Evolutionary conservation across 2,329 filamentous ascomycete species (phyloP), one percentile per base, ranked within the genome.

Genomic region (Elsinoe batatas): DNA sequence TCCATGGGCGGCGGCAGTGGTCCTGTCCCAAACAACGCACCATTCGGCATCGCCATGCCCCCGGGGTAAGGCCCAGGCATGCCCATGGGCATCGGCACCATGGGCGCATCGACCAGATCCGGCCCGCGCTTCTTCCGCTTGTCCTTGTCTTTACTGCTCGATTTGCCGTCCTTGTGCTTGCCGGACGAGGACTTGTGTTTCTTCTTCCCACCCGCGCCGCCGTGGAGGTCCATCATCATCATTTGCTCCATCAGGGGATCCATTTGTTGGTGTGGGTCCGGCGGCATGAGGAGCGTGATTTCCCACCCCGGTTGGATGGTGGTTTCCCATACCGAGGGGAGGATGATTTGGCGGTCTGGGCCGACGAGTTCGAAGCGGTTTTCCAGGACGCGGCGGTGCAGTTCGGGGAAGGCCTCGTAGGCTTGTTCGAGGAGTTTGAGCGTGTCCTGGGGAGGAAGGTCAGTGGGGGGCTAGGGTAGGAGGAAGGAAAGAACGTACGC

Each of bases 401-500:
- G 70, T 26, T 69, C 65, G 51, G 76, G 74, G 30, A 76, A 69
- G 58, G 75, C 72, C 18, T 72, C 61, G 63, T 76, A 76, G 17
- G 74, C 74, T 63, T 76, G 74, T 59, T 73, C 72, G 67, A 77
- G 76, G 47, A 77, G 66, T 30, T 37, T 53, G 35, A 57, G 18
- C 11, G 37, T 57, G n/a, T 40, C 22, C 32, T 55, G 38, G 35
- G 26, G 2, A 17, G 22, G 20, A 12, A 17, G 33, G 15, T 15
- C 4, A 26, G 18, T 33, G 44, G 44, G 10, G 22, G 18, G 33
- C 3, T 30, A 38, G 12, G 6, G 7, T 2, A 26, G 20, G 47
- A 20, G 47, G 11, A 13, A 49, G 11, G 4, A 17, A 46, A 40
- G 17, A 15, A 79, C 81, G 67, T 81, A 91, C 87, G 74, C 77